Conservation (phyloP, 345 rosid species). For the Luvunga scandens region DNA sequence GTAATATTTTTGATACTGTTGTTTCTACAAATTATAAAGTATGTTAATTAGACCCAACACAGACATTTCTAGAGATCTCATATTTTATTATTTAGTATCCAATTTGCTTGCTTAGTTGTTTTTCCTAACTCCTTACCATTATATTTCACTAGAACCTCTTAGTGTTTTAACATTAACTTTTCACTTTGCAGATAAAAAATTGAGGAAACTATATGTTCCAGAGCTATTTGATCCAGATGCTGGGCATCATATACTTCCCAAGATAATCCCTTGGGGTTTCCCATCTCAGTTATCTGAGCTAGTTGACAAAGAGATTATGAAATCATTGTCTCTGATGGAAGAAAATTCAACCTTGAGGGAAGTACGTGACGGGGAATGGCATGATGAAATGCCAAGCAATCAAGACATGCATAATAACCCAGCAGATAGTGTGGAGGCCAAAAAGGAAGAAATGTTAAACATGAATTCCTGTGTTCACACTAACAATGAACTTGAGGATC, state of each 20-base stretch:
- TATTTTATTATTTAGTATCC: neutral
- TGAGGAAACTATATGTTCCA: slow-evolving; percentile 18
- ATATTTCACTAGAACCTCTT: neutral
- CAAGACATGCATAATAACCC: slow-evolving; percentile 32
- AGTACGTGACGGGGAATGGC: slow-evolving; percentile 38
- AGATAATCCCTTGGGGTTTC: slow-evolving; percentile 60
- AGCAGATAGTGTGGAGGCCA: slow-evolving; percentile 49
- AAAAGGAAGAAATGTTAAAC: slow-evolving; percentile 75
- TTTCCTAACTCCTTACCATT: neutral
- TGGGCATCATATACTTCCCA: slow-evolving; percentile 59
- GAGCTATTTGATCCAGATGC: slow-evolving; percentile 56
- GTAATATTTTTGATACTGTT: neutral
- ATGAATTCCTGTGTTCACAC: slow-evolving; percentile 50
- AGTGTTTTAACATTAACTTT: slow-evolving; percentile 5
- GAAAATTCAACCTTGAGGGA: slow-evolving; percentile 36
- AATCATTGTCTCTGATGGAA: slow-evolving; percentile 43
- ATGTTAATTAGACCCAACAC: neutral
- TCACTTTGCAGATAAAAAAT: slow-evolving; percentile 39
- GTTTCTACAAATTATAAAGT: neutral
- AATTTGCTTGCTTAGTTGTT: neutral
- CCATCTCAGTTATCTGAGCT: slow-evolving; percentile 76
- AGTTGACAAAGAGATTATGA: slow-evolving; percentile 64
- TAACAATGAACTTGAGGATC: slow-evolving; percentile 39
- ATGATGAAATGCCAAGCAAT: slow-evolving; percentile 32
- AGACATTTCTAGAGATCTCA: neutral